Base-by-base conservation (phyloP, 345 rosid species). In the Heritiera fomes region DNA sequence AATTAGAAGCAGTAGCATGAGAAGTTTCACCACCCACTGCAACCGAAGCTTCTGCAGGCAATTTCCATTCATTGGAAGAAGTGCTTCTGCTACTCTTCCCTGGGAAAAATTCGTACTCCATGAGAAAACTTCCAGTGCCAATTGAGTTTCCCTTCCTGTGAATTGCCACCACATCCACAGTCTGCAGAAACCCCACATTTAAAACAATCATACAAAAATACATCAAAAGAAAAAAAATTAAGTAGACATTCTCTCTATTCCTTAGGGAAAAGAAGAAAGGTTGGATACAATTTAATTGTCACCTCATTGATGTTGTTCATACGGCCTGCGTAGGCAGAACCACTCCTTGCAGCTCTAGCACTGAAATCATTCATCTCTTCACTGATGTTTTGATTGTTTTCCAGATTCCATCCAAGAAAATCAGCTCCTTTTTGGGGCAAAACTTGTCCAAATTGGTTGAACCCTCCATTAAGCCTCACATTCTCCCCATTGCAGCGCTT, bases 31-130 rank as follows among this genome's bases (percentile, higher is more conserved):
- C 80, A 64, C 52, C 79, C 65, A 62, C 81, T 77, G 86, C 76
- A 79, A 82, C 79, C 84, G 85, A 80, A 80, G 83, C 30, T 76
- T 78, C 87, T 68, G 83, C 46, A 41, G 82, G 82, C 23, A 84
- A 83, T 72, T 75, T 82, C 84, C 76, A 72, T 28, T 81, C 87
- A 86, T 91, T 61, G 88, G 74, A 38, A 82, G 77, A 75, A 30
- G 83, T 18, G 83, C 77, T 84, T 56, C 77, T 78, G 43, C 77
- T 82, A 64, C 79, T 80, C 80, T 83, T 88, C 61, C 85, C 88
- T 3, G 98, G 95, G 49, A 95, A 92, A 63, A 95, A 90, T 63
- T 95, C 94, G 73, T 91, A 86, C 81, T 91, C 97, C 89, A 84
- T 83, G 11, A 87, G 70, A 32, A 73, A 64, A 68, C 70, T 80